Base-by-base conservation (phyloP, 2,329 filamentous ascomycete species). In the Emergomyces orientalis region DNA sequence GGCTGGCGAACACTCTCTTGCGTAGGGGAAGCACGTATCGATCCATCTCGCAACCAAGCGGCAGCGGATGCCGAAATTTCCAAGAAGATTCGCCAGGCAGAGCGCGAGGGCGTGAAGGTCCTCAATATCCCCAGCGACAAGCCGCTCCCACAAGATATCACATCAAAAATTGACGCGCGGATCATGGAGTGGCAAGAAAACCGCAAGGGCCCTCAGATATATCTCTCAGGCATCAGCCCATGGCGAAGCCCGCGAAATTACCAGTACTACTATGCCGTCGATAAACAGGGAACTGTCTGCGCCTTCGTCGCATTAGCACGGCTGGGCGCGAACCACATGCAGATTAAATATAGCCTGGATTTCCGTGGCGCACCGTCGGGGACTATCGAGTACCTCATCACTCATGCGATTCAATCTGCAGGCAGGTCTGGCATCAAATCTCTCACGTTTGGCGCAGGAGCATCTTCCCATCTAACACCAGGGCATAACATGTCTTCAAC, bases 271-370 rank as follows among this genome's bases (percentile, higher is more conserved):
- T 89, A 90, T 69, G 88, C 90, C 11, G 82, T 87, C 67, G 89
- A 89, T 67, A 82, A 84, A 70, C 83, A 89, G 19, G 89, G 89
- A 66, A 84, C 82, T 64, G 85, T 97, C 63, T 82, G 82, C 51
- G 88, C 88, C 41, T 83, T 97, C 63, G 88, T 93, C n/a, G 87
- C 93, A 9, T 80, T 97, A 69, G 89, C 89, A 61, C 89, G 91
- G 74, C 84, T 97, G 34, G 85, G 88, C 3, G 90, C 91, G 1
- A 85, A 95, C 73, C 92, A 92, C 62, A 95, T 91, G 86, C 92
- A 97, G 79, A 88, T 96, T 73, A 97, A 97, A 79, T 96, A 94
- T 80, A 89, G 89, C n/a, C 85, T 97, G 62, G 91, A 97, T 76
- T 96, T 97, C 81, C 92, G 91, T 0, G 86, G 85, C 32, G 85